phyloP scores from a whole-genome alignment of 139 green algal genomes.

The Ettlia oleoabundans region DNA sequence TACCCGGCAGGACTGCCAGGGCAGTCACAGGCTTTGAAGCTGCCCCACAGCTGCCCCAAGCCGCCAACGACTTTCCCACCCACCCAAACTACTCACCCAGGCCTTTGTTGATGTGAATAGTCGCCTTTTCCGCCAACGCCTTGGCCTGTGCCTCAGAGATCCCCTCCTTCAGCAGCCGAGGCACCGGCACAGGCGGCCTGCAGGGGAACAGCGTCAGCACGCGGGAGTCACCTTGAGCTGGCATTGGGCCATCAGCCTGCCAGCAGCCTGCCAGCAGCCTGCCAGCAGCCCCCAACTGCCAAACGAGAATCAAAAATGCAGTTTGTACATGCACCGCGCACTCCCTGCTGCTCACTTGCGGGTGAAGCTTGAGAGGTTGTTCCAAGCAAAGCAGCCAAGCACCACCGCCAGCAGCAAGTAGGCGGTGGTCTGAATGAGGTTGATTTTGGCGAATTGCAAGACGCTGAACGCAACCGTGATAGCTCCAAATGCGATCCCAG shows the following conservation, averaged over 20 bases:
- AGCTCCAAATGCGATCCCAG: slow-evolving; percentile 45
- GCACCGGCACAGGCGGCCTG: slow-evolving; percentile 51
- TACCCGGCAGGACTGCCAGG: not conserved
- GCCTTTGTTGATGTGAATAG: slow-evolving; percentile 37
- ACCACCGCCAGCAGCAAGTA: slow-evolving; percentile 41
- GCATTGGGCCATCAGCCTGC: not conserved
- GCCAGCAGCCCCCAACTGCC: too few relatives aligned
- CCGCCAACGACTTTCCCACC: too few relatives aligned
- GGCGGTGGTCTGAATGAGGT: slow-evolving; percentile 34
- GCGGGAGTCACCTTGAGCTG: not conserved
- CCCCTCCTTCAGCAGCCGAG: slow-evolving; percentile 43
- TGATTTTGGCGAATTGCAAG: slow-evolving; percentile 40
- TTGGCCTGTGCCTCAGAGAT: slow-evolving; percentile 45
- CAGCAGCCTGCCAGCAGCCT: too few relatives aligned
- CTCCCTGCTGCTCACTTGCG: not conserved
- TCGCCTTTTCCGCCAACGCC: slow-evolving; percentile 27
- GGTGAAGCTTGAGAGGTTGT: slow-evolving; percentile 38
- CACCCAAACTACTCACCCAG: slow-evolving; percentile 36
- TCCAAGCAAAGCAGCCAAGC: slow-evolving; percentile 47
- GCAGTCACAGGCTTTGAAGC: too few relatives aligned
- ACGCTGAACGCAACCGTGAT: slow-evolving; percentile 53
- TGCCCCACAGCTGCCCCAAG: too few relatives aligned
- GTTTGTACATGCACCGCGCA: not conserved
- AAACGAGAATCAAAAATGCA: too few relatives aligned
- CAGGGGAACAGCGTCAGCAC: not conserved